These are phyloP conservation scores for Vitellaria paradoxa DNA, from an alignment of 179 eudicot species.

Conservation along the genomic window DNA sequence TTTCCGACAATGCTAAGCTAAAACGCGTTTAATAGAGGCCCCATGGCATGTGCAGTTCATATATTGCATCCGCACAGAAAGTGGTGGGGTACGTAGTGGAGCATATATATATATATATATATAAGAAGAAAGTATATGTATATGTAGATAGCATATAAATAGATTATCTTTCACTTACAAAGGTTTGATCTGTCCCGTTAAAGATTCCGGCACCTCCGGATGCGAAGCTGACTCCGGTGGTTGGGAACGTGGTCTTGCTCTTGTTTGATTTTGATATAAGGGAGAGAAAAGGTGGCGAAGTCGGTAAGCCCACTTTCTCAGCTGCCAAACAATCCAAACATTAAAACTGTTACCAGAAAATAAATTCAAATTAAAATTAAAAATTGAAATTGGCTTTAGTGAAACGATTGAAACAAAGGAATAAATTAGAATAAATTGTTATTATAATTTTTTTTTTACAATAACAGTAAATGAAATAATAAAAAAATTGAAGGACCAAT, in stretches of 20 bases:
- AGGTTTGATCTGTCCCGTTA: constrained; percentile 34
- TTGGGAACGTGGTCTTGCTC: constrained; percentile 16
- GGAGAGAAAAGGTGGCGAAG: constrained; percentile 38
- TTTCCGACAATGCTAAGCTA: too few relatives aligned
- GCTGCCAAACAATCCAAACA: constrained; percentile 36
- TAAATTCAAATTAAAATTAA: too few relatives aligned
- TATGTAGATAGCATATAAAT: background rate
- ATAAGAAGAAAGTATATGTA: background rate
- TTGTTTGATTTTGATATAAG: constrained; percentile 14
- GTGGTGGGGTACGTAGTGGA: too few relatives aligned
- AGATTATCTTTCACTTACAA: background rate
- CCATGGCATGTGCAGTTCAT: background rate
- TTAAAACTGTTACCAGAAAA: background rate
- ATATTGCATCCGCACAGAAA: background rate
- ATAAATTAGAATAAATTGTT: too few relatives aligned
- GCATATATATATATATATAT: too few relatives aligned
- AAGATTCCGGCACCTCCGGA: constrained; percentile 82
- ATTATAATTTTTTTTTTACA: too few relatives aligned
- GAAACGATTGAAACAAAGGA: too few relatives aligned
- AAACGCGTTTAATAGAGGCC: too few relatives aligned
- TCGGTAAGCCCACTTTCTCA: constrained; percentile 53
- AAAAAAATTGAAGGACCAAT: too few relatives aligned
- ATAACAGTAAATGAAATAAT: too few relatives aligned
- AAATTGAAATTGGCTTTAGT: too few relatives aligned
- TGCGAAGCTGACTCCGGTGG: constrained; percentile 70